Evolutionary conservation across 768 basidiomycete species (phyloP), one percentile per base, ranked within the genome.

Genomic region (Holtermannia corniformis): DNA sequence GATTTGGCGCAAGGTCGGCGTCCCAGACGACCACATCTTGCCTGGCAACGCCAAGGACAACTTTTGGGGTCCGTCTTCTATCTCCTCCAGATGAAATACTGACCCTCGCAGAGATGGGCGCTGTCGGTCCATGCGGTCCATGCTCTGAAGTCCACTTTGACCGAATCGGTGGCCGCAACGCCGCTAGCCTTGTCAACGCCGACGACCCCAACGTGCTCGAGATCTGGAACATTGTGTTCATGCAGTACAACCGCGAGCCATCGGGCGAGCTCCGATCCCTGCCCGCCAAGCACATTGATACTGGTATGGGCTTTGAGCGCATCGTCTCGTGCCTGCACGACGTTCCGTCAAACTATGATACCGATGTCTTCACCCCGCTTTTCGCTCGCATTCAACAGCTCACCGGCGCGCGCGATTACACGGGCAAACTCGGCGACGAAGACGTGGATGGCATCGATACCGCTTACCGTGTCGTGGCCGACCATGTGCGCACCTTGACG

Each of bases 151-250:
- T 99, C 57, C 95, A 99, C 73, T 93, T 81, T 67, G 95, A 99
- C 73, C 85, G 91, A 41, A 87, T 97, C 58, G 95, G 95, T n/a
- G 87, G 86, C n/a, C 81, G 95, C 47, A 89, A 96, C 67, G 93
- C 91, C 48, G 81, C 91, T 4, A 78, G 83, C 63, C 82, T 95
- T 44, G 95, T 99, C 60, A 97, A 99, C 72, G 79, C 83, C 62
- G 95, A 99, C 70, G 95, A 97, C 67, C 91, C 95, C 1, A 84
- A 92, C 58, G 95, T 99, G 5, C 79, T 99, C 53, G 66, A 68
- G 73, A 92, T 99, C 61, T 99, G 95, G 95, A 99, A 99, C 77
- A 96, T 95, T 70, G 95, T 99, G 52, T 99, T 96, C 71, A 97
- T 99, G 68, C 92, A 96, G 65, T 99, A 86, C 77, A 97, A 99